Evolutionary conservation across 306 rosid species (phyloP), one percentile per base, ranked within the genome.

Genomic region (Prunus mongolica): DNA sequence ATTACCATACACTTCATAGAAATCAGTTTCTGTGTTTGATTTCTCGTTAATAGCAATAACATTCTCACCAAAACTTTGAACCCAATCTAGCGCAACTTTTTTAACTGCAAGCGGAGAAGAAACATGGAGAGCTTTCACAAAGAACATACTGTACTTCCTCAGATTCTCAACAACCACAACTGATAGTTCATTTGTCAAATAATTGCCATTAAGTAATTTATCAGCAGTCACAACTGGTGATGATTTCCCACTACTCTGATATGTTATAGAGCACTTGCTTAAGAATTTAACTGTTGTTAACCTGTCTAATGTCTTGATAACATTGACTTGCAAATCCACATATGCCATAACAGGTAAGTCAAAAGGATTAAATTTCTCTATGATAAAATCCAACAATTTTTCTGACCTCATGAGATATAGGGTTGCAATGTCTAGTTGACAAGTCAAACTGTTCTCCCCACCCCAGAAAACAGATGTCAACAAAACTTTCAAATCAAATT

Each of bases 51-150:
- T 56, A 77, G 91, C 72, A 68, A 89, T 89, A 41, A 88, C 84
- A 86, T 81, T 88, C 87, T 91, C 93, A 76, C 93, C 88, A 57
- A 91, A 86, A 68, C 80, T 83, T 75, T 87, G 86, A 12, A 83
- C 86, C 98, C 97, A 91, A 74, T 86, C 89, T 46, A 93, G 85
- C 73, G 83, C 86, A 38, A 76, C 89, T 77, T 85, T 67, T 90
- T 91, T 93, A 80, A 93, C 82, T 51, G 93, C 85, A n/a, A 91
- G 85, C 76, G 97, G 93, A 74, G 98, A 87, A 83, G 93, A 84
- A 85, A 52, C 81, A 56, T 84, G 84, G 58, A 93, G 97, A 65
- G 88, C 93, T 85, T 88, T 93, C 20, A 73, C 84, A 80, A 91
- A 73, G 49, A 88, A 74, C 74, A 76, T 44, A 77, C 80, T 70